Conservation (phyloP, 225 moss, liverwort and hornwort species). For the Ulota crispa region DNA sequence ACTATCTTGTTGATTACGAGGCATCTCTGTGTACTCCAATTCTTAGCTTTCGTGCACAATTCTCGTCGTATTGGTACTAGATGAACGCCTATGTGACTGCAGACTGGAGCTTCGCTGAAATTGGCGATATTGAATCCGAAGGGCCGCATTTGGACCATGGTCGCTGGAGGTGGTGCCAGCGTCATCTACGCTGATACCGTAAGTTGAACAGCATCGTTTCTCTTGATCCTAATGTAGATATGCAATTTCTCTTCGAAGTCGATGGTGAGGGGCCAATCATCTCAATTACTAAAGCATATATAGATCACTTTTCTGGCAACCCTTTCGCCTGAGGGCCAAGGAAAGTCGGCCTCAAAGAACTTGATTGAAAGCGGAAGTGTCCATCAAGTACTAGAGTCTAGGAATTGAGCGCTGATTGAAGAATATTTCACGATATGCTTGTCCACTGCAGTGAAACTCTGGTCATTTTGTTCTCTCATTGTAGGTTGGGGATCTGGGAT, state of each 20-base stretch:
- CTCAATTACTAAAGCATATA: neutral
- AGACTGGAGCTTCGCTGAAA: slow-evolving; percentile 97
- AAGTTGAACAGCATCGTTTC: slow-evolving; percentile 28
- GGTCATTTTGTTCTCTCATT: neutral
- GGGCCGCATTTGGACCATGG: slow-evolving; percentile 99
- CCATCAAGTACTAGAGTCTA: neutral
- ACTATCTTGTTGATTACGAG: neutral
- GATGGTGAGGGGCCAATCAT: neutral
- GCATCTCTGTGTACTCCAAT: neutral
- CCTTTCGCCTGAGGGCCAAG: neutral
- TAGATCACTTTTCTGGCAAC: neutral
- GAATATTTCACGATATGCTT: neutral
- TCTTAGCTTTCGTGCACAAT: neutral
- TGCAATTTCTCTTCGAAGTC: neutral
- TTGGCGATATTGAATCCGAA: slow-evolving; percentile 90
- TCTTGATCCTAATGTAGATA: neutral
- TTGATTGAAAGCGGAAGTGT: neutral
- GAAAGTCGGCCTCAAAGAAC: neutral
- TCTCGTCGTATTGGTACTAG: neutral
- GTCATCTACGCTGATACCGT: slow-evolving; percentile 98
- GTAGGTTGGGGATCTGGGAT: slow-evolving; percentile 92
- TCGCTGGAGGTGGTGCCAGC: slow-evolving; percentile 98
- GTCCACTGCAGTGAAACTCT: neutral
- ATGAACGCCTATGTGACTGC: slow-evolving; percentile 24
- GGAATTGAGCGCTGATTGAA: neutral